Conservation (phyloP, 164 flowering plant species). For the Aristolochia contorta region DNA sequence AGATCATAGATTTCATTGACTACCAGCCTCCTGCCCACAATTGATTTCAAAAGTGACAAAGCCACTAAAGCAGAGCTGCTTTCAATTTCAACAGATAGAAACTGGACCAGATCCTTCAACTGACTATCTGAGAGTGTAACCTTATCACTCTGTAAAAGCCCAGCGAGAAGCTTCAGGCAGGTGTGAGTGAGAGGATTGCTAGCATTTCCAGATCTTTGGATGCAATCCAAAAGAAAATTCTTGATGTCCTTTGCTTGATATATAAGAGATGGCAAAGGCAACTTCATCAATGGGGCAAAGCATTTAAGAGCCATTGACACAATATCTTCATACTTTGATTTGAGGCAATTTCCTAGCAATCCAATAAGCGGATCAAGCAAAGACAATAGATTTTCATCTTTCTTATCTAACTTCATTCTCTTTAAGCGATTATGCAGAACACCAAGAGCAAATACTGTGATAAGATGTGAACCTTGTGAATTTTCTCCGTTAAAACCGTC, state of each 20-base stretch:
- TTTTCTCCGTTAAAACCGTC: slow-evolving; percentile 46
- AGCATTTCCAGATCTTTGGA: slow-evolving; percentile 39
- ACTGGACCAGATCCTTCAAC: slow-evolving; percentile 58
- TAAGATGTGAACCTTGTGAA: slow-evolving; percentile 45
- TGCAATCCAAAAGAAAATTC: slow-evolving; percentile 53
- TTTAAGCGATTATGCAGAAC: slow-evolving; percentile 47
- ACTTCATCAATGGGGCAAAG: slow-evolving; percentile 45
- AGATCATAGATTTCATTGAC: slow-evolving; percentile 88
- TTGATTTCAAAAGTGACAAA: slow-evolving; percentile 71
- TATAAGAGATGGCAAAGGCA: slow-evolving; percentile 73
- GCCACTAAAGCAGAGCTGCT: slow-evolving; percentile 62
- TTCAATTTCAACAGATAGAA: slow-evolving; percentile 85
- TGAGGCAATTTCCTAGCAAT: slow-evolving; percentile 49
- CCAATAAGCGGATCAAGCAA: slow-evolving; percentile 76
- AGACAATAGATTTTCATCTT: slow-evolving; percentile 35
- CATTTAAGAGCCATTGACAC: slow-evolving; percentile 60
- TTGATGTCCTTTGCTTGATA: slow-evolving; percentile 57
- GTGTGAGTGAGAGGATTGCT: slow-evolving; percentile 54
- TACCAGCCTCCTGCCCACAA: slow-evolving; percentile 58
- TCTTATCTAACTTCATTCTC: slow-evolving; percentile 40
- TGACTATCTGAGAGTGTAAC: slow-evolving; percentile 67
- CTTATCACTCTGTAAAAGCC: slow-evolving; percentile 47
- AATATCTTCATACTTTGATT: slow-evolving; percentile 74
- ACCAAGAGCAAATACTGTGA: slow-evolving; percentile 71
- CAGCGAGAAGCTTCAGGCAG: slow-evolving; percentile 62